phyloP scores from a whole-genome alignment of 2,329 filamentous ascomycete genomes.

The Colletotrichum sp. region DNA sequence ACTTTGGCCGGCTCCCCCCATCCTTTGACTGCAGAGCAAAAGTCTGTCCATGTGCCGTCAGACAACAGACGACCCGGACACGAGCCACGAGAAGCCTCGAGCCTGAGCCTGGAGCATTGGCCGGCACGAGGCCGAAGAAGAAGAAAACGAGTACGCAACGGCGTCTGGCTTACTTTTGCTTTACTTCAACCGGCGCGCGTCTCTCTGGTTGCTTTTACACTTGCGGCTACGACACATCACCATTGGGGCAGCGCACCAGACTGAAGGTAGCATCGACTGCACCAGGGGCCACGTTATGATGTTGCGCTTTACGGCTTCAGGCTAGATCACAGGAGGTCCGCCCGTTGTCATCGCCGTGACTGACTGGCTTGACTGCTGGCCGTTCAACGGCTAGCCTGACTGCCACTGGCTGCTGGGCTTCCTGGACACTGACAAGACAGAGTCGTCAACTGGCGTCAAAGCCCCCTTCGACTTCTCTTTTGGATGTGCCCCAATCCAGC shows the following conservation, averaged over 20 bases:
- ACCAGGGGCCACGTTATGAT: neutral
- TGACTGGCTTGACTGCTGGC: slow-evolving; percentile 3
- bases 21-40: neutral
- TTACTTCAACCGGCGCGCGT: slow-evolving; percentile 1
- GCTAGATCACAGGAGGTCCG: slow-evolving; percentile 4
- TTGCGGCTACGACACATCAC: neutral
- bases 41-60: neutral
- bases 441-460: neutral
- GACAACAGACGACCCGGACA: neutral
- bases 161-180: neutral
- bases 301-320: neutral
- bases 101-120: neutral
- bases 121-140: neutral
- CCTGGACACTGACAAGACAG: neutral
- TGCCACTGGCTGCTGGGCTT: neutral
- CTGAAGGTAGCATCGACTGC: neutral
- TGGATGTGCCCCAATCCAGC: neutral
- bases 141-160: neutral
- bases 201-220: slow-evolving; percentile 4
- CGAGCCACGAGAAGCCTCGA: neutral
- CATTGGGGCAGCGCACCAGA: neutral
- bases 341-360: slow-evolving; percentile 7
- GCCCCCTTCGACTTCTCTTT: neutral
- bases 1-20: neutral
- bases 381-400: slow-evolving; percentile 3